phyloP scores from a whole-genome alignment of 176 grass and related monocot species.

The Phragmites australis region DNA sequence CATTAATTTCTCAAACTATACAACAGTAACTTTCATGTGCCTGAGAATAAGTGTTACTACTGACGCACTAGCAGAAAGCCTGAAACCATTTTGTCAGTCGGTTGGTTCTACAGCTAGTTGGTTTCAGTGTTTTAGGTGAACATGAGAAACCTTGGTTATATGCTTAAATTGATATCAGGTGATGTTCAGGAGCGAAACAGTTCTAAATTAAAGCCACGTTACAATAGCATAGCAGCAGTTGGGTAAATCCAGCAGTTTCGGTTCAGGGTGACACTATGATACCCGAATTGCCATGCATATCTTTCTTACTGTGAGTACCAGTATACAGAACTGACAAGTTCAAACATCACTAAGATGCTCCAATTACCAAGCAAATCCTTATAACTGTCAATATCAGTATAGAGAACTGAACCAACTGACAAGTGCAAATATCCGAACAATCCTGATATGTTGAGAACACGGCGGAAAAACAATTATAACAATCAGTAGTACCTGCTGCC shows the following conservation, averaged over 20 bases:
- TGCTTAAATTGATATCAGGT: neutral
- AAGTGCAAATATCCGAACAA: neutral
- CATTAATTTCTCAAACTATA: neutral
- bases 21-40: no score
- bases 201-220: neutral
- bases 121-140: neutral
- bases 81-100: neutral
- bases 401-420: neutral
- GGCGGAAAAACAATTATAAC: neutral
- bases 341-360: neutral
- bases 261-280: neutral
- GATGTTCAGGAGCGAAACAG: neutral
- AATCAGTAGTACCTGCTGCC: slow-evolving; percentile 69
- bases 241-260: neutral
- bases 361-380: neutral
- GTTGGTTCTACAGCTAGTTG: neutral
- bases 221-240: neutral
- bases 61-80: neutral
- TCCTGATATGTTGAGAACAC: neutral
- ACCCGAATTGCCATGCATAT: neutral
- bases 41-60: no score
- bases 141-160: neutral
- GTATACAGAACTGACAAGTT: neutral
- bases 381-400: neutral
- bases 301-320: neutral